Conservation (phyloP, 805 yeast genomes). For the Diddensiella caesifluorescens region DNA sequence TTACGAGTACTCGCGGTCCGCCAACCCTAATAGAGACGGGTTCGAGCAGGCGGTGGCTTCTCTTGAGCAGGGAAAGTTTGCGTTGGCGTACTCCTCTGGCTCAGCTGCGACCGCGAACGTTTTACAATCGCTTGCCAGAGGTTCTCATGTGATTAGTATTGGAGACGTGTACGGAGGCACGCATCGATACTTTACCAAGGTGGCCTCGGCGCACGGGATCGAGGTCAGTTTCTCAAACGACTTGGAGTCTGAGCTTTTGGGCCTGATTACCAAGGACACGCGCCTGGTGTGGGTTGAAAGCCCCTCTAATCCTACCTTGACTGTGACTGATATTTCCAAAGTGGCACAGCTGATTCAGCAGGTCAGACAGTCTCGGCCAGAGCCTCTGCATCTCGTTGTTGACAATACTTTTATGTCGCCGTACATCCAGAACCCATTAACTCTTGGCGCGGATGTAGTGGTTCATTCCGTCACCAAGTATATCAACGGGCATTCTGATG, state of each 20-base stretch:
- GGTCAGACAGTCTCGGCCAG: conserved; percentile 40
- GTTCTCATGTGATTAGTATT: conserved; percentile 69
- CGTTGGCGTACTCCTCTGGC: conserved; percentile 75
- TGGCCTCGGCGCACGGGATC: conserved; percentile 75
- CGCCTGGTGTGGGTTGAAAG: conserved; percentile 82
- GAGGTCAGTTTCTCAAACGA: conserved; percentile 61
- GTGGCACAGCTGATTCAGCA: conserved; percentile 52
- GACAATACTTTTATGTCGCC: conserved; percentile 89
- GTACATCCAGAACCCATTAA: conserved; percentile 78
- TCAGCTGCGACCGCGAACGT: conserved; percentile 77
- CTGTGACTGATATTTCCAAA: conserved; percentile 65
- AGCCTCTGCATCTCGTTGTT: conserved; percentile 54
- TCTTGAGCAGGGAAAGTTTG: conserved; percentile 65
- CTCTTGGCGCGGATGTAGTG: conserved; percentile 80
- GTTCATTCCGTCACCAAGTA: conserved; percentile 92
- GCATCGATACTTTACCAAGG: conserved; percentile 83
- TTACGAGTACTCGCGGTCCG: conserved; percentile 80
- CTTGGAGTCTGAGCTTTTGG: conserved; percentile 53
- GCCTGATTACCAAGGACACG: conserved; percentile 55
- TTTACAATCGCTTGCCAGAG: conserved; percentile 65
- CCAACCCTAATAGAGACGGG: conserved; percentile 80
- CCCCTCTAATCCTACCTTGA: conserved; percentile 82
- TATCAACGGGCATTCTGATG: conserved; percentile 92
- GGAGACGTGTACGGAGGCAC: conserved; percentile 92
- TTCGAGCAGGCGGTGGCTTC: conserved; percentile 76